Percentiles rank a stretch among this genome's conserved stretches.
phyloP scores from a whole-genome alignment of 371 early-diverging fungal species.

The Haplosporangium sp. region DNA sequence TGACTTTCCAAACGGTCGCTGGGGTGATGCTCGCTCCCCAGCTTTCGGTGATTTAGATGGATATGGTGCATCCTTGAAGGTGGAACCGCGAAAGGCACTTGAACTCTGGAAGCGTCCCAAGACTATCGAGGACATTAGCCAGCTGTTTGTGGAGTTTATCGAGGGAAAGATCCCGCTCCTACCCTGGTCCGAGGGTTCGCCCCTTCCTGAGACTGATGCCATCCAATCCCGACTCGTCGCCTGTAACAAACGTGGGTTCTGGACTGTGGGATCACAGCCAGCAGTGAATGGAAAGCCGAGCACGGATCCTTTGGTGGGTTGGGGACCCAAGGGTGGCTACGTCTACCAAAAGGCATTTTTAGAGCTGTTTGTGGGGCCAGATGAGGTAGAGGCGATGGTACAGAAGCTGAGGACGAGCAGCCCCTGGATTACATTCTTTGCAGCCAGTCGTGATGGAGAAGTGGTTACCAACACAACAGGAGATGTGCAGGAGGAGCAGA shows the following conservation, averaged over 20 bases:
- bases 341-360: conserved; percentile 95
- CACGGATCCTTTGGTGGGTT: conserved; percentile 82
- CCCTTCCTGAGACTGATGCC: conserved; percentile 81
- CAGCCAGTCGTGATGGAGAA: conserved; percentile 76
- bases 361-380: conserved; percentile 78
- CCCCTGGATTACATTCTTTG: conserved; percentile 87
- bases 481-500: conserved; percentile 46
- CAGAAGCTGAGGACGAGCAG: conserved; percentile 56
- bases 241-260: conserved; percentile 80
- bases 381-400: conserved; percentile 56
- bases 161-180: conserved; percentile 74
- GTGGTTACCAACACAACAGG: conserved; percentile 41
- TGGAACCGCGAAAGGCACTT: conserved; percentile 62
- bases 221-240: conserved; percentile 73
- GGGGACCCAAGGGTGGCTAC: conserved; percentile 96
- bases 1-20: conserved; percentile 97
- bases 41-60: conserved; percentile 83
- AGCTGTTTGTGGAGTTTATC: conserved; percentile 82
- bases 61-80: conserved; percentile 79
- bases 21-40: conserved; percentile 95
- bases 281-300: conserved; percentile 91
- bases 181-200: conserved; percentile 92
- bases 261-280: conserved; percentile 95
- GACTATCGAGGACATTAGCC: conserved; percentile 67
- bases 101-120: conserved; percentile 85